Conservation (phyloP, 2,329 filamentous ascomycete genomes). For the Hypoxylon sp. region DNA sequence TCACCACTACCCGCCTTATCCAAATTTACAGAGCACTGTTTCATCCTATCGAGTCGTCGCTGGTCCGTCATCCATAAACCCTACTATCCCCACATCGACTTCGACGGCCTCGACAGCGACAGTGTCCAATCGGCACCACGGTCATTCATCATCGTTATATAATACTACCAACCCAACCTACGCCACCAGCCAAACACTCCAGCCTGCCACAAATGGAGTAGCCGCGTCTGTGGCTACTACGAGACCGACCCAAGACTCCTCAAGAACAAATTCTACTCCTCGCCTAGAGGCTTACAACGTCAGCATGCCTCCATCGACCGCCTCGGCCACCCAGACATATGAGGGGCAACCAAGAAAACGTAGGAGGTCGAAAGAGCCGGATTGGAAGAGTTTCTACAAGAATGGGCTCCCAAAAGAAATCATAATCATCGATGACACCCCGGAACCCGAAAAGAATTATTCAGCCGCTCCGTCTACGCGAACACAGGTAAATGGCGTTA, state of each 20-base stretch:
- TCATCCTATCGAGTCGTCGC: slow-evolving; percentile 61
- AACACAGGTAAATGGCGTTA: slow-evolving; percentile 56
- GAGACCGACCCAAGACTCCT: slow-evolving; percentile 51
- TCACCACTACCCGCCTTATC: slow-evolving; percentile 63
- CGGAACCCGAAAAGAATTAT: slow-evolving; percentile 66
- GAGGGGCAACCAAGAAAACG: slow-evolving; percentile 63
- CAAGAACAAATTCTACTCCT: slow-evolving; percentile 55
- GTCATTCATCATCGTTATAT: slow-evolving; percentile 53
- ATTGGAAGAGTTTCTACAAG: slow-evolving; percentile 86
- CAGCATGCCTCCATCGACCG: slow-evolving; percentile 57
- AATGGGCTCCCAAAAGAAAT: slow-evolving; percentile 88
- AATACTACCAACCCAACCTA: slow-evolving; percentile 48
- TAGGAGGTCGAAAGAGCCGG: slow-evolving; percentile 74
- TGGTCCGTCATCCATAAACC: slow-evolving; percentile 47
- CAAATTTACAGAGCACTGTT: slow-evolving; percentile 46
- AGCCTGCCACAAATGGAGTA: slow-evolving; percentile 57
- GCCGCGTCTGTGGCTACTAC: slow-evolving; percentile 54
- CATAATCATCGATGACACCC: slow-evolving; percentile 84
- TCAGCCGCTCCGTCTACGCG: slow-evolving; percentile 54
- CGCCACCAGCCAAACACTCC: slow-evolving; percentile 45
- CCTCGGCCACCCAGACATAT: slow-evolving; percentile 46
- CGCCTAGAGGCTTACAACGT: slow-evolving; percentile 53
- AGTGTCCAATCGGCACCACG: slow-evolving; percentile 51
- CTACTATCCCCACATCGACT: slow-evolving; percentile 58
- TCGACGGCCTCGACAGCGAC: slow-evolving; percentile 57